Percentiles rank a stretch among this genome's conserved stretches.
Conservation (phyloP, 371 early-diverging fungal genomes). For the Dinochytrium kinnereticum region DNA sequence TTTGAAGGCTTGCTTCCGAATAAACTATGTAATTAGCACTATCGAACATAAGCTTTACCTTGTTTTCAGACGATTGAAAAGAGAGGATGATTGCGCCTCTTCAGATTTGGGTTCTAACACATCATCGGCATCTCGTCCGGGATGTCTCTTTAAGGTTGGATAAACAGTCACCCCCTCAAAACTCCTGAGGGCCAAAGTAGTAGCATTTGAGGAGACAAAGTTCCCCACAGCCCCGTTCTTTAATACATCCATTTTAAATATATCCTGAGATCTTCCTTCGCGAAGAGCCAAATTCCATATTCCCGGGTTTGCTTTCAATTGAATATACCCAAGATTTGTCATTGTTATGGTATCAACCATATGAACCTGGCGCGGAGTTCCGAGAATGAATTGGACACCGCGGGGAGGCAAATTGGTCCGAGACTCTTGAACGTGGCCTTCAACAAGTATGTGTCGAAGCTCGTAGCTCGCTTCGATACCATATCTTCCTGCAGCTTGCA, state of each 20-base stretch:
- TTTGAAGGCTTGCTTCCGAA: slow-evolving; percentile 21
- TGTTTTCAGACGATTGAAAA: slow-evolving; percentile 62
- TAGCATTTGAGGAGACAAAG: slow-evolving; percentile 45
- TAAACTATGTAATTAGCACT: too few relatives aligned
- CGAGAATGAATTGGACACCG: slow-evolving; percentile 87
- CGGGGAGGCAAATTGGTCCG: slow-evolving; percentile 74
- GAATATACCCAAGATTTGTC: slow-evolving; percentile 96
- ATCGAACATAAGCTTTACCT: too few relatives aligned
- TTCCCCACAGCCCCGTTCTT: slow-evolving; percentile 34
- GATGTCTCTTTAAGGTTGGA: slow-evolving; percentile 76
- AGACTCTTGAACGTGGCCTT: slow-evolving; percentile 82
- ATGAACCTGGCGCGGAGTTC: slow-evolving; percentile 55
- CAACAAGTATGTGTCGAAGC: slow-evolving; percentile 83
- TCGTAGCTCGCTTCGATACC: slow-evolving; percentile 78
- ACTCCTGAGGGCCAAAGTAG: slow-evolving; percentile 64
- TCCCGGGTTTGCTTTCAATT: slow-evolving; percentile 90
- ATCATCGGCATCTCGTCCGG: slow-evolving; percentile 79
- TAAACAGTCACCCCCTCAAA: slow-evolving; percentile 84
- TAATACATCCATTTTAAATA: slow-evolving; percentile 59
- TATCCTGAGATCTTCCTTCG: slow-evolving; percentile 78
- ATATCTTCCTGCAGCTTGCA: slow-evolving; percentile 48
- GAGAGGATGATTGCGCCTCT: slow-evolving; percentile 18
- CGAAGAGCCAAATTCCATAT: slow-evolving; percentile 81
- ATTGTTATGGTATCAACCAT: slow-evolving; percentile 91
- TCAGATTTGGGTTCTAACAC: slow-evolving; percentile 18